Conservation (phyloP, 495 filamentous ascomycete genomes). For the Aspergillus kassunensis region DNA sequence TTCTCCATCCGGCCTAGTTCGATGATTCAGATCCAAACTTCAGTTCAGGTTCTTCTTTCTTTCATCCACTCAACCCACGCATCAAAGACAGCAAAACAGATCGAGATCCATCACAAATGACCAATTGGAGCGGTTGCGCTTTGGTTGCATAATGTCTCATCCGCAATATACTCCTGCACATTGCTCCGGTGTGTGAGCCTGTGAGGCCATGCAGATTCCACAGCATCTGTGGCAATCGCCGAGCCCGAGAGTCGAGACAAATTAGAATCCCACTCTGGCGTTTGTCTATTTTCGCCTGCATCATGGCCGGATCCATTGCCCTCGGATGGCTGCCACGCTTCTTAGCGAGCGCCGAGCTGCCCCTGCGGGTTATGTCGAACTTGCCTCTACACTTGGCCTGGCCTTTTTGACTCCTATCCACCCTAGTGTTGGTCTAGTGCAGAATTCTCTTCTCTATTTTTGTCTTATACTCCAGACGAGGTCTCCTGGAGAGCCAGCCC, state of each 20-base stretch:
- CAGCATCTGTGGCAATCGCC: constrained; percentile 2
- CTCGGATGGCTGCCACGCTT: constrained; percentile 16
- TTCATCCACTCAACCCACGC: constrained; percentile 1
- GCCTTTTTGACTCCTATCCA: constrained; percentile 11
- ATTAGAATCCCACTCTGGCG: neutral
- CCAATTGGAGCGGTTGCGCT: neutral
- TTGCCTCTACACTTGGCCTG: no score
- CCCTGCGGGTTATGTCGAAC: neutral
- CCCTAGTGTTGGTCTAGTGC: constrained; percentile 16
- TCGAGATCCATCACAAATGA: neutral
- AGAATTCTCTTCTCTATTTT: constrained; percentile 20
- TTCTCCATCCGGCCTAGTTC: neutral
- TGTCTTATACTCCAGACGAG: constrained; percentile 14
- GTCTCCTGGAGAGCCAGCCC: constrained; percentile 2
- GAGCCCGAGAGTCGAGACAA: constrained; percentile 5
- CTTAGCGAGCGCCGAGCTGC: constrained; percentile 6
- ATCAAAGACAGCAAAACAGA: neutral
- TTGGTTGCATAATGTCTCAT: neutral
- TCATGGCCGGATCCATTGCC: constrained; percentile 1
- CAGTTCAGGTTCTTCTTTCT: neutral
- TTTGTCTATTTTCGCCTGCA: constrained; percentile 4
- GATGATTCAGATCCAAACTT: no score
- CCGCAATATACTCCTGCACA: neutral
- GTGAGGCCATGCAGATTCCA: constrained; percentile 6
- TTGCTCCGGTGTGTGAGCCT: neutral